Base-by-base conservation (phyloP, 202 grass and related monocot genomes). In the Zizania palustris region DNA sequence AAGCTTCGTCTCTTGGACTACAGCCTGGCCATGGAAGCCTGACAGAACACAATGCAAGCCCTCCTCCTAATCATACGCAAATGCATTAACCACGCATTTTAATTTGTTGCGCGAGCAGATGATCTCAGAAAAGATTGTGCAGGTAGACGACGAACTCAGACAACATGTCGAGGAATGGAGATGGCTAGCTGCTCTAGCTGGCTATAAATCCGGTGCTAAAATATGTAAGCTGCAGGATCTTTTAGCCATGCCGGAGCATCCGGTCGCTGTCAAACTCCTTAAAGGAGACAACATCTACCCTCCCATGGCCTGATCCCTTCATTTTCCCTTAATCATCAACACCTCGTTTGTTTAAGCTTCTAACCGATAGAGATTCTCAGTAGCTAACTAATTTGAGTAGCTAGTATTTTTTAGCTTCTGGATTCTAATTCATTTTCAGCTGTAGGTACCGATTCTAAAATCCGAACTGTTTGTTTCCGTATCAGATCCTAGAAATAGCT, bases 271-370 rank as follows among this genome's bases (percentile, higher is more conserved):
- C 81, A 67, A 88, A 84, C 81, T 80, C 86, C 86, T 88, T 88
- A 84, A 88, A 84, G 81, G 81, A 81, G 86, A 88, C 81, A 88
- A 72, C 76, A 84, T 84, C 76, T 67, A 65, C 86, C 81, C 76
- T 28, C 48, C 40, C 76, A 57, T 65, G 63, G 48, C 55, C 65
- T 22, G 45, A 40, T 81, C 79, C 33, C 78, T 46, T 46, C 9
- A 16, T 72, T 70, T 9, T 78, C 22, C 59, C 62, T n/a, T n/a
- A n/a, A n/a, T n/a, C n/a, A n/a, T n/a, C n/a, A n/a, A n/a, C n/a
- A n/a, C n/a, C n/a, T n/a, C n/a, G n/a, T n/a, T n/a, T n/a, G n/a
- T n/a, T n/a, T n/a, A n/a, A n/a, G n/a, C n/a, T n/a, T n/a, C n/a
- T n/a, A n/a, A n/a, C n/a, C n/a, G n/a, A n/a, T n/a, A n/a, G n/a